These are phyloP conservation scores for Phytophthora citrophthora DNA, from an alignment of 352 stramenopile genomes.

Conservation along the genomic window DNA sequence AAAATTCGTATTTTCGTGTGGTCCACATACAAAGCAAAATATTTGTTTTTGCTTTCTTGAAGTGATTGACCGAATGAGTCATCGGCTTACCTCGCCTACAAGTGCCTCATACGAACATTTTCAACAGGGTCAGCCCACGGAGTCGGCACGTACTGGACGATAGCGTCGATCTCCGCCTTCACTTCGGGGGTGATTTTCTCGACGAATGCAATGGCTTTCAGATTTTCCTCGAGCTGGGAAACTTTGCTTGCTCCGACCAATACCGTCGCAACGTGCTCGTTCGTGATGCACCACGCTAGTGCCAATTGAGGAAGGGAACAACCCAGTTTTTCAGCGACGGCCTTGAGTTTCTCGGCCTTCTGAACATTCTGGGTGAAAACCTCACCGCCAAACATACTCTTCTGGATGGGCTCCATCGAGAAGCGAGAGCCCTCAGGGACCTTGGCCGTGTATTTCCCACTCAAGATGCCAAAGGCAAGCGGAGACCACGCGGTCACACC, in stretches of 20 bases:
- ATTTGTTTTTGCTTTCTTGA: too few relatives aligned
- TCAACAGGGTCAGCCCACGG: neutral
- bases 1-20: too few relatives aligned
- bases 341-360: slow-evolving; percentile 15
- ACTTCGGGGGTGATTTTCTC: neutral
- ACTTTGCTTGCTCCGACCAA: neutral
- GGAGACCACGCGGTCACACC: slow-evolving; percentile 62
- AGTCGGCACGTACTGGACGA: neutral
- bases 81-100: neutral
- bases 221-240: neutral
- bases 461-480: slow-evolving; percentile 56
- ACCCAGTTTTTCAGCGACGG: slow-evolving; percentile 5
- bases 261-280: neutral
- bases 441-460: slow-evolving; percentile 58
- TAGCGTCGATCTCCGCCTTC: neutral
- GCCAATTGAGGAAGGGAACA: neutral
- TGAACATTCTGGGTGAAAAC: slow-evolving; percentile 1
- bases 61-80: neutral
- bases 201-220: neutral
- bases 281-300: neutral
- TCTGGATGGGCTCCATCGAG: slow-evolving; percentile 7
- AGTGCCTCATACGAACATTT: neutral
- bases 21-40: too few relatives aligned
- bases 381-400: slow-evolving; percentile 1
- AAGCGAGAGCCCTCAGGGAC: slow-evolving; percentile 37